Conservation (phyloP, 352 stramenopile genomes). For the Phytophthora citricola region DNA sequence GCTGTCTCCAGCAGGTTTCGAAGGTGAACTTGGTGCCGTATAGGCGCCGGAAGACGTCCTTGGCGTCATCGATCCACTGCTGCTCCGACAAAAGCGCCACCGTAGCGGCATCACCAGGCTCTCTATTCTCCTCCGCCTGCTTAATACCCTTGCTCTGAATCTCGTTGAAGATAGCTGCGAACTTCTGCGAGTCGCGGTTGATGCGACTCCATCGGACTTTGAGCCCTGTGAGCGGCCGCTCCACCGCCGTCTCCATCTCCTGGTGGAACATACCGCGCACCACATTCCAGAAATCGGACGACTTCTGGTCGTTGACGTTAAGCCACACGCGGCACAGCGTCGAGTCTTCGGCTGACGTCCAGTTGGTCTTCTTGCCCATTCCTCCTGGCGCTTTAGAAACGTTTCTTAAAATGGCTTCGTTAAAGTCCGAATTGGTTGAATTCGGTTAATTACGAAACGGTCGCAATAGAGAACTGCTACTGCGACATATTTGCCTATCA, state of each 20-base stretch:
- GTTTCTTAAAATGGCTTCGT: conserved; percentile 18
- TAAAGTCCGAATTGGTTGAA: background rate
- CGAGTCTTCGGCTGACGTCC: conserved; percentile 66
- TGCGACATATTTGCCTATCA: background rate
- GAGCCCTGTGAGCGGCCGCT: conserved; percentile 72
- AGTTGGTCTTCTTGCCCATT: conserved; percentile 89
- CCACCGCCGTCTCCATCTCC: conserved; percentile 61
- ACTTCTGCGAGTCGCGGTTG: conserved; percentile 82
- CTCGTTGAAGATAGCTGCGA: conserved; percentile 55
- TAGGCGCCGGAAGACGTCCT: conserved; percentile 53
- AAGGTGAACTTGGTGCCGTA: conserved; percentile 72
- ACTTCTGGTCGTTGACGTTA: conserved; percentile 63
- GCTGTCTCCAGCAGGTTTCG: conserved; percentile 70
- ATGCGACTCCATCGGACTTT: conserved; percentile 87
- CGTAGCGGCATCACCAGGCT: conserved; percentile 5
- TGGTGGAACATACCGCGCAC: conserved; percentile 75
- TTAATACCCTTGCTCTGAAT: conserved; percentile 43
- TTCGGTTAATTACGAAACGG: background rate
- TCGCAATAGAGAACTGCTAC: no score
- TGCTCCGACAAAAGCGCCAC: conserved; percentile 42
- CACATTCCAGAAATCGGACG: conserved; percentile 70
- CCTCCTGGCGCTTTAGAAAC: conserved; percentile 56
- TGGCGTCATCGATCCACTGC: conserved; percentile 63
- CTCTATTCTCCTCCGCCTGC: conserved; percentile 7
- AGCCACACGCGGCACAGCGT: conserved; percentile 78